Evolutionary conservation across 495 filamentous ascomycete species (phyloP), one percentile per base, ranked within the genome.

Genomic region (Aspergillus leporis): DNA sequence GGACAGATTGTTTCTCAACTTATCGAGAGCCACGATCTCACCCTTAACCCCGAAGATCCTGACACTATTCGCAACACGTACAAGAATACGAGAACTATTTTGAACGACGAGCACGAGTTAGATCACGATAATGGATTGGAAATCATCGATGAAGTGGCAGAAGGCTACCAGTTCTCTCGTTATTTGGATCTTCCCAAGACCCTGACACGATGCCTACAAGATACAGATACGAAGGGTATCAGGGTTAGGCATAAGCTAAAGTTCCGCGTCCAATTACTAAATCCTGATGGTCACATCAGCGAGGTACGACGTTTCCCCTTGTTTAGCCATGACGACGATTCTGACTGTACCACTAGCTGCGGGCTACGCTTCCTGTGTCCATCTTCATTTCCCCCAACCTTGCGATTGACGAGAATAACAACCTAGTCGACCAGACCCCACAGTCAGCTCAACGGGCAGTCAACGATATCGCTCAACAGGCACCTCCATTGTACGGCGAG

Each of bases 331-430:
- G 22, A 4, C 6, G 41, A 16, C 13, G 28, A 53, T 22, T 32
- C 8, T 28, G 19, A 43, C 63, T 72, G 55, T 71, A 55, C 1
- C 43, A 21, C 5, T 31, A 90, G 84, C 83, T 97, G 49, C 89
- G 92, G 19, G 91, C 91, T 43, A 90, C 89, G 18, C 81, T 97
- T 23, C 91, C 92, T 4, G 83, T 98, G 31, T 87, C 87, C 31
- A 86, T 98, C 32, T 97, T 93, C 74, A 96, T 98, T 61, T 98
- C 94, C 13, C 94, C 94, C 16, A 90, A 91, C 65, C 84, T 95
- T 68, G 85, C 89, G 10, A 81, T 97, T 34, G 88, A 90, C 62
- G 90, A 93, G 19, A 81, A 92, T 59, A 90, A 92, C 55, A 86
- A 86, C 60, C 77, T 91, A 18, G 78, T 86, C 16, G 76, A 81